These are phyloP conservation scores for Immersiella caudata DNA, from an alignment of 495 filamentous ascomycete genomes.

Conservation along the genomic window DNA sequence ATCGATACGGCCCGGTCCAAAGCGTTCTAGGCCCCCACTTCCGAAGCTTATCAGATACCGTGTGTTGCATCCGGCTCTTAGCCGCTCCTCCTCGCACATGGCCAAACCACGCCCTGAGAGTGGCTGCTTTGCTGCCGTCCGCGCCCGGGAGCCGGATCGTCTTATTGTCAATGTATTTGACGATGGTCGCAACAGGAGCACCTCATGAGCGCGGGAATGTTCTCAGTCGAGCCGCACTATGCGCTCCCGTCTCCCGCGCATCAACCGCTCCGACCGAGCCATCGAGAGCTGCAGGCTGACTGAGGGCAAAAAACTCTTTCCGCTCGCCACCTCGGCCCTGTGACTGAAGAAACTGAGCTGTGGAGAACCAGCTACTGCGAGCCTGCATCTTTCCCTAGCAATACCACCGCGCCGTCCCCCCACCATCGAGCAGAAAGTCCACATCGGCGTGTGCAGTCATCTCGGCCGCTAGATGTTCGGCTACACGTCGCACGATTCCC, in stretches of 20 bases:
- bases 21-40: slow-evolving; percentile 5
- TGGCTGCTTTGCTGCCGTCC: background rate
- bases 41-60: slow-evolving; percentile 8
- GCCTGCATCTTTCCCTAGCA: background rate
- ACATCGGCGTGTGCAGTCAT: too few species aligned
- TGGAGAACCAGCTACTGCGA: background rate
- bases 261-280: too few species aligned
- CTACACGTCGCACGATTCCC: too few species aligned
- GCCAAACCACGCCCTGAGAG: background rate
- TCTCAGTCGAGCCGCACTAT: background rate
- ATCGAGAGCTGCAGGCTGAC: background rate
- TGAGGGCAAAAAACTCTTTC: background rate
- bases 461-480: too few species aligned
- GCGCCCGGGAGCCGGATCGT: too few species aligned
- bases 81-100: background rate
- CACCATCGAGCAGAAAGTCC: too few species aligned
- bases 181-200: background rate
- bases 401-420: background rate
- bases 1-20: background rate
- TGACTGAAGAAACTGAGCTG: background rate
- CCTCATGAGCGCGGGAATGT: background rate
- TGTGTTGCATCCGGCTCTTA: background rate
- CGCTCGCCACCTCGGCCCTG: background rate
- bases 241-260: background rate
- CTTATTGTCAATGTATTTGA: background rate